Evolutionary conservation across 2,329 filamentous ascomycete genomes (phyloP), one percentile per base, ranked within the genome.

Genomic region (Pochonia chlamydosporia): DNA sequence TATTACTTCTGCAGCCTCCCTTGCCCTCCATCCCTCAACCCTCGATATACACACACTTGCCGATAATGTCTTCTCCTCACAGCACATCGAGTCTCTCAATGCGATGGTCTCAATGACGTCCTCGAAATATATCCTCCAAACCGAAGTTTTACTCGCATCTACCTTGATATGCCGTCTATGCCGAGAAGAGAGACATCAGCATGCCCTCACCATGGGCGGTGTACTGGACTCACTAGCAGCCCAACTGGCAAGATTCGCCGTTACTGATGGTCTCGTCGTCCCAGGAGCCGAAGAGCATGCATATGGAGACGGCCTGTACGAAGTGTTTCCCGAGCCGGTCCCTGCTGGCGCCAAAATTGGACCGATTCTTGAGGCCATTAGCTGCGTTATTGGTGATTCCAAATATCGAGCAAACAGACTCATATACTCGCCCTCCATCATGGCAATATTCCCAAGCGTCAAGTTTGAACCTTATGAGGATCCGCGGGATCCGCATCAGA

Each of bases 161-260:
- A 71, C 61, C 52, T 64, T 85, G 41, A 74, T 85, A 58, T 71
- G 66, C 49, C 68, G 64, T 28, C 63, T 83, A n/a, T 93, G 89
- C 59, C 75, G 72, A 16, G 80, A 85, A 51, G 83, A 90, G 49
- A 69, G 69, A 10, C 82, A 93, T 52, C 88, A 87, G 64, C 78
- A 80, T 51, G 70, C 78, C n/a, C 69, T 97, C 46, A 79, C 87
- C 10, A 83, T 84, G 31, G 75, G 74, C 10, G 87, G 88, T 5
- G 75, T 95, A 23, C 71, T 97, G 28, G 89, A 96, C 65, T 79
- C 85, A 11, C 74, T 97, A 24, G 85, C 89, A 23, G 76, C 81
- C 5, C 84, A 84, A 54, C 68, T 97, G 49, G 88, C 81, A 44
- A 82, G 76, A 47, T 85, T 87, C 59, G 79, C 85, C 36, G 81